phyloP scores from a whole-genome alignment of 1,139 yeast genomes.

The Suhomyces ambrosiae region DNA sequence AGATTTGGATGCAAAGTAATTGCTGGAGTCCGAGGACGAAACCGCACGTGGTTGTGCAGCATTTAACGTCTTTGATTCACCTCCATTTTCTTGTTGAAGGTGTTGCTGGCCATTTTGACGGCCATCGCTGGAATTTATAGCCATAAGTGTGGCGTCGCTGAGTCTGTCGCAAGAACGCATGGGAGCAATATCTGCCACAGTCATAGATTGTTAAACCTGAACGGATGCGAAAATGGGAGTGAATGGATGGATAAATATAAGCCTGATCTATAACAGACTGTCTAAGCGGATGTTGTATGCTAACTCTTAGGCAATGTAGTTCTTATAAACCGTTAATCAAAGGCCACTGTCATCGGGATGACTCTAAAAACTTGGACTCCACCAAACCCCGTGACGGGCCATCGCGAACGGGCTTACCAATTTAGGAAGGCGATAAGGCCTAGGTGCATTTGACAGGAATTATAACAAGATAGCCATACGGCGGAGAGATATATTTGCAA shows the following conservation, averaged over 20 bases:
- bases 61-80: conserved; percentile 2
- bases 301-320: background rate
- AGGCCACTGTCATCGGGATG: background rate
- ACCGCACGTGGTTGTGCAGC: conserved; percentile 5
- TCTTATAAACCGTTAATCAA: too few species aligned
- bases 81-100: conserved; percentile 1
- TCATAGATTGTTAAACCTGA: too few species aligned
- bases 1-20: background rate
- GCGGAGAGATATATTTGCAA: too few species aligned
- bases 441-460: too few species aligned
- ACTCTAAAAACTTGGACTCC: background rate
- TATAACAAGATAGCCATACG: too few species aligned
- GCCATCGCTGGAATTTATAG: conserved; percentile 2
- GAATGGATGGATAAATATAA: too few species aligned
- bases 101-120: conserved; percentile 1
- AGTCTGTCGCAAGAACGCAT: conserved; percentile 1
- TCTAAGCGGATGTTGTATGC: too few species aligned
- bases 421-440: background rate
- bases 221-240: too few species aligned
- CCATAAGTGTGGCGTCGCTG: conserved; percentile 1
- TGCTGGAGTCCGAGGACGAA: background rate
- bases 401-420: background rate
- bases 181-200: conserved; percentile 2
- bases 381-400: conserved; percentile 3
- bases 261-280: too few species aligned